Base-by-base conservation (phyloP, 768 basidiomycete genomes). In the Rhodotorula paludigena region DNA sequence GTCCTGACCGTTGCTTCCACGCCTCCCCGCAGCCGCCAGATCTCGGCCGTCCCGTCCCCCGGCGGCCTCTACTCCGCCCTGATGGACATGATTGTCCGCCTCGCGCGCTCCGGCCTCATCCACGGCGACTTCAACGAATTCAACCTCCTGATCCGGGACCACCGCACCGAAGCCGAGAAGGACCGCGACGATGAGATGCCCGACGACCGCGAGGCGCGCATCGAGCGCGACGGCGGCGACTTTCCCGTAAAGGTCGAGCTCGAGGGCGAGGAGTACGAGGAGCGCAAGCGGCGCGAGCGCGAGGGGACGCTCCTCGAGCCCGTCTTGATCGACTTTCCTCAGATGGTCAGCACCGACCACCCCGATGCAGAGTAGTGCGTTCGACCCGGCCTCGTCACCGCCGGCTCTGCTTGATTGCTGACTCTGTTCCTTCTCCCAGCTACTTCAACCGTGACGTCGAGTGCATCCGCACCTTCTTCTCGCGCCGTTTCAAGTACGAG, bases 51-150 rank as follows among this genome's bases (percentile, higher is more conserved):
- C 21, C 85, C 87, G 12, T 88, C 88, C 4, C 92, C 94, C 0
- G 91, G 91, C 47, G 88, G 87, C 70, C 83, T 98, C 30, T 98
- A 97, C 79, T 92, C 92, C 1, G 80, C 82, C 25, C 81, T 98
- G 52, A 98, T 98, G 96, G 90, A 92, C 77, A 81, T 97, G 67
- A 92, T 98, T 76, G 91, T 97, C 64, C 89, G 92, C 60, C 88
- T 98, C 75, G 93, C 94, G 10, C 86, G 85, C 44, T 86, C 89
- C 23, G 96, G 96, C 10, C 84, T 99, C n/a, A 98, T 99, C 58
- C 96, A 99, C 75, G 93, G 96, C 48, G 96, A 99, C 75, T 99
- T 89, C 80, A 99, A 99, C 80, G 96, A 99, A 77, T 99, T 98
- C 82, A 98, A 99, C 78, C 92, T 99, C 72, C 85, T 99, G 68